phyloP scores from a whole-genome alignment of 2,329 filamentous ascomycete genomes.

The Fusarium keratoplasticum region DNA sequence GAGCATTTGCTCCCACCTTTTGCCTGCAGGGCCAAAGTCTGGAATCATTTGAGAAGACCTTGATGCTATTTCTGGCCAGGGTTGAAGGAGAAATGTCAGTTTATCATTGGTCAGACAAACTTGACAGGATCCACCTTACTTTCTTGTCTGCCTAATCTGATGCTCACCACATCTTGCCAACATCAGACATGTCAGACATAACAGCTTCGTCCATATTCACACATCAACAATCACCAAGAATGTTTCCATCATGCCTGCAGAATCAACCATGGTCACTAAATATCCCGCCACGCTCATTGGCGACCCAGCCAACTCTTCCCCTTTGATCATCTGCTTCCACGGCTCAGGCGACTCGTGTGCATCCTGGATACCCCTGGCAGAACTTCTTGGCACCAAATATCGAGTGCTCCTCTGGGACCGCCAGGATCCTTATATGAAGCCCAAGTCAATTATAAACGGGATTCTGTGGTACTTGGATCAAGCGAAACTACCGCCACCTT shows the following conservation, averaged over 20 bases:
- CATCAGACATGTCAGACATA: background rate
- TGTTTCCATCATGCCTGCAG: background rate
- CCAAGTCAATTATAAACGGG: background rate
- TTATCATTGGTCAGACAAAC: background rate
- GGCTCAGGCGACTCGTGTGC: slow-evolving; percentile 36
- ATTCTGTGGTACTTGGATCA: slow-evolving; percentile 1
- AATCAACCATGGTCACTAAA: background rate
- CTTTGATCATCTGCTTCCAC: slow-evolving; percentile 36
- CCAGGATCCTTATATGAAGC: background rate
- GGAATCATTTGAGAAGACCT: background rate
- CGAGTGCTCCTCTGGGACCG: slow-evolving; percentile 32
- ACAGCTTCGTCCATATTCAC: background rate
- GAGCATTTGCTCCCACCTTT: background rate
- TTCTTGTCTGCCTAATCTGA: background rate
- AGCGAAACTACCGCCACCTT: background rate
- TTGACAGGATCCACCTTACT: background rate
- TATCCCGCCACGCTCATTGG: background rate
- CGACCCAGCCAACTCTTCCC: background rate
- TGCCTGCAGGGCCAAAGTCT: background rate
- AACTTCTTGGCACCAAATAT: slow-evolving; percentile 7
- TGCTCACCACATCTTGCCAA: background rate
- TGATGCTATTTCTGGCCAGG: background rate
- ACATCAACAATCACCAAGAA: background rate
- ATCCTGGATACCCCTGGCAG: slow-evolving; percentile 25
- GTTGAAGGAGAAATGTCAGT: background rate